phyloP scores from a whole-genome alignment of 768 basidiomycete species.

The Brasilioporus rufonigricans region DNA sequence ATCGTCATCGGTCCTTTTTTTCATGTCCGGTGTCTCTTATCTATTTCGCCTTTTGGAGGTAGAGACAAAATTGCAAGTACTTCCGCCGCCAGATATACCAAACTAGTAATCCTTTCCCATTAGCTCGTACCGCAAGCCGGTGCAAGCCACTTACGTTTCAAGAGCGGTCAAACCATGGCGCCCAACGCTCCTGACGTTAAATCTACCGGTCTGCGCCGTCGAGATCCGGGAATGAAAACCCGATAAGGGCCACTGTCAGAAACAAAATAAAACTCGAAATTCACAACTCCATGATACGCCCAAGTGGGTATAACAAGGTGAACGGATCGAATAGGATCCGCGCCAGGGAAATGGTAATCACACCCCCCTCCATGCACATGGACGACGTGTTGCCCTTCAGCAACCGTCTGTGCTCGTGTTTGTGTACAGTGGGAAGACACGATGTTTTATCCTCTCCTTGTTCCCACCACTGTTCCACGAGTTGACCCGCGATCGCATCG shows the following conservation, averaged over 20 bases:
- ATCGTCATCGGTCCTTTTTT: constrained; percentile 13
- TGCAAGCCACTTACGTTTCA: constrained; percentile 18
- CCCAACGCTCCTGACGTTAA: constrained; percentile 11
- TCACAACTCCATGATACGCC: constrained; percentile 1
- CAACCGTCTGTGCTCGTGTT: constrained; percentile 8
- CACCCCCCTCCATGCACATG: constrained; percentile 11
- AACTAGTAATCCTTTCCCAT: neutral
- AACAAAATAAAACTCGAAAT: constrained; percentile 13
- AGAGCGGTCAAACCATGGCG: neutral
- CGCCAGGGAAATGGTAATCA: neutral
- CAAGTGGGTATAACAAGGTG: constrained; percentile 1
- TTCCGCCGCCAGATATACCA: neutral
- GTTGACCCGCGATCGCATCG: constrained; percentile 3
- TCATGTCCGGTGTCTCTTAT: neutral
- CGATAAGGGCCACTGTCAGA: neutral
- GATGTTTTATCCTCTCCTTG: constrained; percentile 6
- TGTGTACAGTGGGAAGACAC: constrained; percentile 19
- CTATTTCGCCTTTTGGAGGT: neutral
- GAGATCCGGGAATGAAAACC: constrained; percentile 24
- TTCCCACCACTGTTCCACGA: constrained; percentile 10
- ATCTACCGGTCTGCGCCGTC: constrained; percentile 8
- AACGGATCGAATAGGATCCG: constrained; percentile 20
- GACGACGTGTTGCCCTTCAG: constrained; percentile 10
- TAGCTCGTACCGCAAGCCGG: neutral
- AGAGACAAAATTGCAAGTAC: neutral